Evolutionary conservation across 129 eudicot genomes (phyloP), one percentile per base, ranked within the genome.

Genomic region (Helichrysum umbraculigerum): DNA sequence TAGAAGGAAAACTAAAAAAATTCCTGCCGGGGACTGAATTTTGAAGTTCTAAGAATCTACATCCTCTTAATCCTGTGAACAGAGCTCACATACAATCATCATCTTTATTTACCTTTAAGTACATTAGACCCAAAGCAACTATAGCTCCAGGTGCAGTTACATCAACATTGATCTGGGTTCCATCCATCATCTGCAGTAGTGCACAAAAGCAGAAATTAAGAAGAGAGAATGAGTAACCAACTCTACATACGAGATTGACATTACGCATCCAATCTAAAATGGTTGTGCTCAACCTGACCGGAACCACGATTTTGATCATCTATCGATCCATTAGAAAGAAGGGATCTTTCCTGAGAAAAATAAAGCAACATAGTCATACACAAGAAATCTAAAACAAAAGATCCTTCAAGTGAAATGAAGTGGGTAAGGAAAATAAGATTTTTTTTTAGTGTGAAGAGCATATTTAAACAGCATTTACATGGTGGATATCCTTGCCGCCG

Each of bases 111-210:
- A 93, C 98, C 96, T 94, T 94, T 78, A 94, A 76, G 81, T 76
- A 94, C 90, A 94, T 85, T 66, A 94, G 83, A 56, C 93, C 90
- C 60, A 94, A 79, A 81, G 98, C 97, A 71, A 94, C 86, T 68
- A 87, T 87, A 69, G 98, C 97, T 68, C 97, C 98, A 68, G 98
- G 98, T 68, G 98, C 97, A 69, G 98, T 94, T 61, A 94, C 98
- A 78, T 94, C 98, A 76, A 94, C 83, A 68, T 94, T 94, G 67
- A 94, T 81, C 51, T 82, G 84, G 35, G 79, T 82, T 79, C 92
- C 96, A 77, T 94, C 98, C 85, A 83, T 75, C 78, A 87, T 78
- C 98, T 93, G 76, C 56, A 25, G 71, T 39, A 54, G 34, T 58
- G 68, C 81, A 74, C 39, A 76, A 68, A n/a, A 61, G 42, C 58